These are phyloP conservation scores for Piper longum DNA, from an alignment of 164 flowering plant genomes.

Conservation along the genomic window DNA sequence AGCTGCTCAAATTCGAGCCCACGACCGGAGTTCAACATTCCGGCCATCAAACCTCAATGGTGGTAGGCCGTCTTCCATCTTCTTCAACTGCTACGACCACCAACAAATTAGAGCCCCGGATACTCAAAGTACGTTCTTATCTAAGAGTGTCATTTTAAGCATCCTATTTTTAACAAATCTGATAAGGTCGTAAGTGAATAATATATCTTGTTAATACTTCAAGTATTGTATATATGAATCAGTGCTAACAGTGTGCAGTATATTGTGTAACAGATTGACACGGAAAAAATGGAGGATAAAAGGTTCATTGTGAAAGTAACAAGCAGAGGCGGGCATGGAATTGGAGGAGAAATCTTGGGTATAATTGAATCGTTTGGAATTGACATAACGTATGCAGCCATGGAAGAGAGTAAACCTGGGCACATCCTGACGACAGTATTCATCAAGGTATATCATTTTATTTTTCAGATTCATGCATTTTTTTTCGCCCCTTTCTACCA, in stretches of 20 bases:
- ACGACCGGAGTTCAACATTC: neutral
- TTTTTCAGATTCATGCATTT: too few relatives aligned
- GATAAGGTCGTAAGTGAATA: neutral
- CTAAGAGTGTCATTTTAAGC: neutral
- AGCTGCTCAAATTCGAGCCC: slow-evolving; percentile 7
- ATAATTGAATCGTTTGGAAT: slow-evolving; percentile 9
- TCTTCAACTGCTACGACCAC: neutral
- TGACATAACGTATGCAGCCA: slow-evolving; percentile 3
- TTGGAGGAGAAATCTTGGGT: slow-evolving; percentile 3
- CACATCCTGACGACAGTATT: slow-evolving; percentile 6
- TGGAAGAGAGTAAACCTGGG: slow-evolving; percentile 1
- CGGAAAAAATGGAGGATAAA: slow-evolving; percentile 9
- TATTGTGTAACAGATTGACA: slow-evolving; percentile 6
- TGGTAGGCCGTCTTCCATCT: neutral
- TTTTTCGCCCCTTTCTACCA: neutral
- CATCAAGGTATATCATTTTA: slow-evolving; percentile 4
- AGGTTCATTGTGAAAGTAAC: slow-evolving; percentile 12
- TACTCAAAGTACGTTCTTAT: neutral
- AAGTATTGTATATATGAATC: too few relatives aligned
- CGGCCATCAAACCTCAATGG: neutral
- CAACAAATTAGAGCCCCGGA: neutral
- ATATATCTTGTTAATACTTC: too few relatives aligned
- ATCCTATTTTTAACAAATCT: neutral
- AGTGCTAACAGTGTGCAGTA: neutral
- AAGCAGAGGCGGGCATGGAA: slow-evolving; percentile 5